phyloP scores from a whole-genome alignment of 208 protist genomes.

The Leishmania tropica region DNA sequence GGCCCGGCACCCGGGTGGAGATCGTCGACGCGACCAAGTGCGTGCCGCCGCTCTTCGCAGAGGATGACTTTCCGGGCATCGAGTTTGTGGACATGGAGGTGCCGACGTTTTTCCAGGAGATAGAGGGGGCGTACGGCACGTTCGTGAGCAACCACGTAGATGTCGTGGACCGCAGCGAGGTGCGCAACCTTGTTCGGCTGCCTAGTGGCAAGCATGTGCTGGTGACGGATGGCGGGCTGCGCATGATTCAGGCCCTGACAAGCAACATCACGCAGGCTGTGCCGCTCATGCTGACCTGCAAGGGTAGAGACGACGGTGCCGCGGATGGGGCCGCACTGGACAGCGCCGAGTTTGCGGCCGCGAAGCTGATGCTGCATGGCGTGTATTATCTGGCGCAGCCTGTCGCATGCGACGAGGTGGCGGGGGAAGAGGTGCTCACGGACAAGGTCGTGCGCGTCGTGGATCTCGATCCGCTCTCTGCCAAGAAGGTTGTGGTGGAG shows the following conservation, averaged over 20 bases:
- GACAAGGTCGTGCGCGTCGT: slow-evolving; percentile 74
- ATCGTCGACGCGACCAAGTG: slow-evolving; percentile 77
- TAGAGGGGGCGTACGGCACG: slow-evolving; percentile 82
- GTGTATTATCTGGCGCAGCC: slow-evolving; percentile 67
- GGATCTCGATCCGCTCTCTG: slow-evolving; percentile 52
- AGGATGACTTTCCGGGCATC: slow-evolving; percentile 81
- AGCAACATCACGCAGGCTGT: slow-evolving; percentile 35
- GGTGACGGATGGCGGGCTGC: slow-evolving; percentile 83
- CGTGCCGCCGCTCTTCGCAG: slow-evolving; percentile 75
- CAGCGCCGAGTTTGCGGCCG: slow-evolving; percentile 46
- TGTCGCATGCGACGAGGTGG: slow-evolving; percentile 46
- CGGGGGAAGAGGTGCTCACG: slow-evolving; percentile 30
- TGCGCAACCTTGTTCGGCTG: slow-evolving; percentile 84
- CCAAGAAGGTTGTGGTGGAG: slow-evolving; percentile 58
- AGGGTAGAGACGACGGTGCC: background rate
- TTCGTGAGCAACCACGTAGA: slow-evolving; percentile 89
- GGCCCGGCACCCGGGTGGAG: slow-evolving; percentile 65
- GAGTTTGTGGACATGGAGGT: slow-evolving; percentile 72
- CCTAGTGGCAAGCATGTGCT: slow-evolving; percentile 80
- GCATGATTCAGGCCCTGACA: slow-evolving; percentile 74
- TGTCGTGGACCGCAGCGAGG: slow-evolving; percentile 81
- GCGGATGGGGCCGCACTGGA: slow-evolving; percentile 11
- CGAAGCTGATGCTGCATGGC: slow-evolving; percentile 52
- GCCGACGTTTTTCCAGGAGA: slow-evolving; percentile 46
- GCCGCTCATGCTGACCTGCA: slow-evolving; percentile 32